phyloP scores from a whole-genome alignment of 805 yeast species.

The Wickerhamiella lipophila region DNA sequence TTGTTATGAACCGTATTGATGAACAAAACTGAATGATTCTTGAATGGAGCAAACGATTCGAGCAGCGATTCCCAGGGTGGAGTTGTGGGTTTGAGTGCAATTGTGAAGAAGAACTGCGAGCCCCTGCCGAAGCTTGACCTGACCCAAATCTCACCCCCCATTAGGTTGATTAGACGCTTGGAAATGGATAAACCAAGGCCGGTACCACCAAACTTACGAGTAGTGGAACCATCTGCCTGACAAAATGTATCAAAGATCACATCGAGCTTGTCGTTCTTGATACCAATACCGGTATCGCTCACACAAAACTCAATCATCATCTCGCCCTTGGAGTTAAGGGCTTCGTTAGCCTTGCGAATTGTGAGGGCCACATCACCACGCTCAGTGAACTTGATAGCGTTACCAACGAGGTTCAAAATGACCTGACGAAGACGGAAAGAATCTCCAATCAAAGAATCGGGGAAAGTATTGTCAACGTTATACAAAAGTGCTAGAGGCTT shows the following conservation, averaged over 20 bases:
- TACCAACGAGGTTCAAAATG: slow-evolving; percentile 73
- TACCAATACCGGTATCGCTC: slow-evolving; percentile 84
- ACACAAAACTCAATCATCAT: slow-evolving; percentile 69
- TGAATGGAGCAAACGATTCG: slow-evolving; percentile 60
- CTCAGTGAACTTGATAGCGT: slow-evolving; percentile 79
- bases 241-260: slow-evolving; percentile 81
- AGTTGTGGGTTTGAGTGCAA: slow-evolving; percentile 60
- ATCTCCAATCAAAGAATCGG: slow-evolving; percentile 77
- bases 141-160: slow-evolving; percentile 95
- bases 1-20: slow-evolving; percentile 51
- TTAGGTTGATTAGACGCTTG: slow-evolving; percentile 69
- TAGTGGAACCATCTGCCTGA: slow-evolving; percentile 89
- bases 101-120: slow-evolving; percentile 70
- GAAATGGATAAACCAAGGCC: slow-evolving; percentile 83
- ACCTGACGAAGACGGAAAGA: slow-evolving; percentile 82
- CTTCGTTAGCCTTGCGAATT: slow-evolving; percentile 45
- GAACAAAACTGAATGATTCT: slow-evolving; percentile 55
- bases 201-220: slow-evolving; percentile 87
- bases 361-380: slow-evolving; percentile 69
- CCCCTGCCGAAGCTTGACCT: slow-evolving; percentile 69
- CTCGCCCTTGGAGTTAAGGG: slow-evolving; percentile 31
- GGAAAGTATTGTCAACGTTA: slow-evolving; percentile 75
- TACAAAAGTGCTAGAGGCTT: slow-evolving; percentile 68
- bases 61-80: slow-evolving; percentile 49
- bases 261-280: slow-evolving; percentile 71